A percentile compares a stretch with the other conserved stretches of the same genome.
phyloP scores from a whole-genome alignment of 2,329 filamentous ascomycete genomes.

The Arthrinium phaeospermum region DNA sequence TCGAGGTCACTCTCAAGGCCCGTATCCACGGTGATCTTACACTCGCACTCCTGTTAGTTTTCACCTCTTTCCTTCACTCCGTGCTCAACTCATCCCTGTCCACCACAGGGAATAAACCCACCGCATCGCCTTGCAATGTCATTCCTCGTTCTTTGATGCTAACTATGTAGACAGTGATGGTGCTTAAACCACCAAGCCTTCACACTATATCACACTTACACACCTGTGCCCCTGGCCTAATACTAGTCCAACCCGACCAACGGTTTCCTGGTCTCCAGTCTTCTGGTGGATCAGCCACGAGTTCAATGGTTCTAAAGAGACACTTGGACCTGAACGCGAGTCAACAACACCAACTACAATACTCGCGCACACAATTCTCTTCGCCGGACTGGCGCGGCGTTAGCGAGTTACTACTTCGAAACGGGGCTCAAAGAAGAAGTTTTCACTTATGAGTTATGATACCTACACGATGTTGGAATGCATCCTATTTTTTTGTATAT shows the following conservation, averaged over 20 bases:
- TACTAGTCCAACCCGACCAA: neutral
- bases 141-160: neutral
- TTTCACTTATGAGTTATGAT: conserved; percentile 15
- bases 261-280: neutral
- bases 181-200: conserved; percentile 1
- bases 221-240: neutral
- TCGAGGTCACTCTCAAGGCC: conserved; percentile 86
- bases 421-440: neutral
- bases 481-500: neutral
- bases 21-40: conserved; percentile 86
- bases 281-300: neutral
- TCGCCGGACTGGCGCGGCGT: neutral
- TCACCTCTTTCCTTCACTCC: no score
- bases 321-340: neutral
- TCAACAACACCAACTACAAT: neutral
- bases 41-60: conserved; percentile 64
- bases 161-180: conserved; percentile 11
- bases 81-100: no score
- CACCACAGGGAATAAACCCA: no score
- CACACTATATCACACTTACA: neutral
- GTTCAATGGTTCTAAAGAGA: neutral
- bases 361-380: neutral
- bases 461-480: neutral
- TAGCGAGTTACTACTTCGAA: neutral
- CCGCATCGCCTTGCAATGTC: no score